Evolutionary conservation across 495 filamentous ascomycete species (phyloP).

Genomic region (Neurospora sp.): DNA sequence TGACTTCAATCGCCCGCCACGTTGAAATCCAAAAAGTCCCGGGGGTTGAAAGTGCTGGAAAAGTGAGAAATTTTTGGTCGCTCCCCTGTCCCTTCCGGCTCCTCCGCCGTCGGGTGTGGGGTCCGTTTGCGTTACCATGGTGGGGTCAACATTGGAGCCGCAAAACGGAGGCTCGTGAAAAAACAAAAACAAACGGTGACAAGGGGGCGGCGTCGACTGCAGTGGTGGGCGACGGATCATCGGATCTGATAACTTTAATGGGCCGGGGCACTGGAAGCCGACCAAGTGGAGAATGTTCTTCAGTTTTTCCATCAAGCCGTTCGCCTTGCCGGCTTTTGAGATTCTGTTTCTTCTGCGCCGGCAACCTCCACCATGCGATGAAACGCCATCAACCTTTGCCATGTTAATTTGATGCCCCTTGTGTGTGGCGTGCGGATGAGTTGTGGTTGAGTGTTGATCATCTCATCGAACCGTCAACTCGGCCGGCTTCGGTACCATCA

Average conservation of each 20-base stretch:
- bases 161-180: not conserved
- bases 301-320: not conserved
- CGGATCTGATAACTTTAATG: slow-evolving; percentile 13
- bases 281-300: not conserved
- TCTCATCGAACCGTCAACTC: not conserved
- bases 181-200: not conserved
- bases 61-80: not conserved
- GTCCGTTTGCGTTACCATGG: not conserved
- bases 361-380: not conserved
- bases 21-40: not conserved
- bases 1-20: not conserved
- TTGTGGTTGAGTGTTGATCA: not conserved
- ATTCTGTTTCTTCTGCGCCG: not conserved
- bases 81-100: not conserved
- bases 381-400: not conserved
- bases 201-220: not conserved
- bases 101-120: not conserved
- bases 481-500: not conserved
- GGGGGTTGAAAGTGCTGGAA: not conserved
- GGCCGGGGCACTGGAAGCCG: not conserved
- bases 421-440: not conserved
- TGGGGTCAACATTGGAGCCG: not conserved
- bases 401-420: not conserved
- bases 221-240: not conserved
- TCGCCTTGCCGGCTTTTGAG: not conserved